Evolutionary conservation across 768 basidiomycete genomes (phyloP).

Genomic region (Cyathus striatus): DNA sequence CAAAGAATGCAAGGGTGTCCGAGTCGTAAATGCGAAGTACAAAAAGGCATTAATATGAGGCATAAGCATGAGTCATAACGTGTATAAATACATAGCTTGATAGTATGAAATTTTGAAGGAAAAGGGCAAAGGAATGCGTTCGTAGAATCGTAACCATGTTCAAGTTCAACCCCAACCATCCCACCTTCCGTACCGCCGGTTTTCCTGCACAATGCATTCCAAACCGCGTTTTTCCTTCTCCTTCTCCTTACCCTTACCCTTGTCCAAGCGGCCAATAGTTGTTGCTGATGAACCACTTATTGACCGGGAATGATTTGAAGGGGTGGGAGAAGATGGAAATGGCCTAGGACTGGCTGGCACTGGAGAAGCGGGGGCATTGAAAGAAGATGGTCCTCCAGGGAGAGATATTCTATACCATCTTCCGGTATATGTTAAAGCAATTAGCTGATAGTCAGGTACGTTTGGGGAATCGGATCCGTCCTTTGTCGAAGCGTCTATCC

Average conservation of each 20-base stretch:
- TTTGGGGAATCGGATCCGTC: conserved; percentile 18
- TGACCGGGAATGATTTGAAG: conserved; percentile 34
- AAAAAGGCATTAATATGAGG: no score
- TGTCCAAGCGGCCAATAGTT: conserved; percentile 40
- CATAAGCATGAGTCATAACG: neutral
- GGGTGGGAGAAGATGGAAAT: conserved; percentile 38
- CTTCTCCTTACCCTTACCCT: conserved; percentile 57
- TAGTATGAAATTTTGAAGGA: conserved; percentile 2
- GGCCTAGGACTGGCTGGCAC: conserved; percentile 12
- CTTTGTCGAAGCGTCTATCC: conserved; percentile 58
- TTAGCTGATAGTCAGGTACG: conserved; percentile 60
- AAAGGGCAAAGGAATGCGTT: conserved; percentile 1
- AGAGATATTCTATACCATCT: conserved; percentile 87
- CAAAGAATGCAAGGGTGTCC: no score
- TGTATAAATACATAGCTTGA: neutral
- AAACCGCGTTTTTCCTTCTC: conserved; percentile 59
- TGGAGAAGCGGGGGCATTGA: conserved; percentile 1
- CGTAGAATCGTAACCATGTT: neutral
- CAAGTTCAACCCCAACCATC: conserved; percentile 70
- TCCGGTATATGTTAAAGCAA: conserved; percentile 85
- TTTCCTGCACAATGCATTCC: conserved; percentile 71
- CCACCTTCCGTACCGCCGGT: conserved; percentile 80
- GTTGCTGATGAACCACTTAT: conserved; percentile 59
- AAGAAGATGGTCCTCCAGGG: conserved; percentile 25
- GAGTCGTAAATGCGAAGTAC: no score